Evolutionary conservation across 106 monocot species (phyloP).

Genomic region (Dendrobium catenatum): DNA sequence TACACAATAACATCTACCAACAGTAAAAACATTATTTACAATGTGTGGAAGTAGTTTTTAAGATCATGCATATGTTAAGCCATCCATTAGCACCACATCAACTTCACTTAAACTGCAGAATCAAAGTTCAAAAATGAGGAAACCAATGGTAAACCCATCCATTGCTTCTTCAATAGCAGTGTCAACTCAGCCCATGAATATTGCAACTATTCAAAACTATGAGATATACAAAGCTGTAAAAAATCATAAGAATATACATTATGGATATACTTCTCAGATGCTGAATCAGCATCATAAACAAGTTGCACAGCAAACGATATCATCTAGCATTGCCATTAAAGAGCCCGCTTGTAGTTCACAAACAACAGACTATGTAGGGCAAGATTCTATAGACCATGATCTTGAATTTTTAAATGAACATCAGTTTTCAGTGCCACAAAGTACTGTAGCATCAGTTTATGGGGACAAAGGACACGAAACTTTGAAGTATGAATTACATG

Average conservation of each 20-base stretch:
- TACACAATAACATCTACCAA: background rate
- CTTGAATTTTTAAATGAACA: background rate
- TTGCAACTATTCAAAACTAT: background rate
- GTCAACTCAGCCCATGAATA: no score
- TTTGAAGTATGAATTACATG: background rate
- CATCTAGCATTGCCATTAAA: background rate
- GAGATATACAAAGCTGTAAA: background rate
- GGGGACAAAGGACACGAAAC: background rate
- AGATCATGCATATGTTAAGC: background rate
- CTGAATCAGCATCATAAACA: background rate
- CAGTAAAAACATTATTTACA: background rate
- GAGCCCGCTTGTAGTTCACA: background rate
- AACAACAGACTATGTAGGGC: background rate
- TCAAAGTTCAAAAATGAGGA: no score
- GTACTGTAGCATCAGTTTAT: background rate
- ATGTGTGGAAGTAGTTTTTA: background rate
- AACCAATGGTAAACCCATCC: no score
- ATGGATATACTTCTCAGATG: background rate
- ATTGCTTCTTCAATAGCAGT: no score
- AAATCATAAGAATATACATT: background rate
- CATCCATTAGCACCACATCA: background rate
- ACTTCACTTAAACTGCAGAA: background rate
- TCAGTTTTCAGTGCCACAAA: background rate
- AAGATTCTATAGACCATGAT: background rate
- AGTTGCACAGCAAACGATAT: background rate